phyloP scores from a whole-genome alignment of 2,329 filamentous ascomycete genomes.

The Calonectria fujianensis region DNA sequence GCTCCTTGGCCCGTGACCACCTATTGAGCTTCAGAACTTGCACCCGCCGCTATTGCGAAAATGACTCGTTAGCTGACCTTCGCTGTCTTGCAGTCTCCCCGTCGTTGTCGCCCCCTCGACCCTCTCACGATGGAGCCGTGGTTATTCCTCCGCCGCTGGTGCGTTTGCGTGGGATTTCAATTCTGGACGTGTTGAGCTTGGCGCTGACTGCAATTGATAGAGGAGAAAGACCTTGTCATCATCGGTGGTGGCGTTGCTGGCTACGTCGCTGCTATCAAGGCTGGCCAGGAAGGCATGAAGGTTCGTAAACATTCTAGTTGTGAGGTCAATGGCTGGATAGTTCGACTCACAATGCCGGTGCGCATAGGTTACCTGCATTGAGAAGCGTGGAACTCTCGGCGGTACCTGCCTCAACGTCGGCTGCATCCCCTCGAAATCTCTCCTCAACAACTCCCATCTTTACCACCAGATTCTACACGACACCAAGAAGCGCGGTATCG shows the following conservation, averaged over 20 bases:
- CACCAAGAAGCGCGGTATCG: conserved; percentile 97
- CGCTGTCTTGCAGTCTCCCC: conserved; percentile 65
- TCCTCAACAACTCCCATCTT: conserved; percentile 99
- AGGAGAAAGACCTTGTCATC: conserved; percentile 97
- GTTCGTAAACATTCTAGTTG: conserved; percentile 65
- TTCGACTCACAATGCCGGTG: conserved; percentile 46
- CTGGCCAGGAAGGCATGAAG: conserved; percentile 97
- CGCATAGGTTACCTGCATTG: conserved; percentile 91
- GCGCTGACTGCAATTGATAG: conserved; percentile 65
- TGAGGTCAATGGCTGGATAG: conserved; percentile 35
- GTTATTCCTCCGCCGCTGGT: conserved; percentile 76
- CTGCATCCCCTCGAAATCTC: conserved; percentile 99
- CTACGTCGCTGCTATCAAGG: conserved; percentile 99
- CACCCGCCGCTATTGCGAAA: conserved; percentile 41
- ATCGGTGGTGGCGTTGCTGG: conserved; percentile 98
- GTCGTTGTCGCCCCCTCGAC: conserved; percentile 66
- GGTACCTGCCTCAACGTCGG: conserved; percentile 99
- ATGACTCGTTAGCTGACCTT: conserved; percentile 52
- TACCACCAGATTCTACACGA: conserved; percentile 99
- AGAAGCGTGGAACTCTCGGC: conserved; percentile 96
- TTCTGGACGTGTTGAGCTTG: conserved; percentile 33
- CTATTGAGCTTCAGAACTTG: conserved; percentile 44
- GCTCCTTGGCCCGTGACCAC: conserved; percentile 26
- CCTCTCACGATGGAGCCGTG: conserved; percentile 73
- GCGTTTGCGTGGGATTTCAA: conserved; percentile 55